These are phyloP conservation scores for Apocynum venetum DNA, from an alignment of 257 asterid species.

Conservation along the genomic window DNA sequence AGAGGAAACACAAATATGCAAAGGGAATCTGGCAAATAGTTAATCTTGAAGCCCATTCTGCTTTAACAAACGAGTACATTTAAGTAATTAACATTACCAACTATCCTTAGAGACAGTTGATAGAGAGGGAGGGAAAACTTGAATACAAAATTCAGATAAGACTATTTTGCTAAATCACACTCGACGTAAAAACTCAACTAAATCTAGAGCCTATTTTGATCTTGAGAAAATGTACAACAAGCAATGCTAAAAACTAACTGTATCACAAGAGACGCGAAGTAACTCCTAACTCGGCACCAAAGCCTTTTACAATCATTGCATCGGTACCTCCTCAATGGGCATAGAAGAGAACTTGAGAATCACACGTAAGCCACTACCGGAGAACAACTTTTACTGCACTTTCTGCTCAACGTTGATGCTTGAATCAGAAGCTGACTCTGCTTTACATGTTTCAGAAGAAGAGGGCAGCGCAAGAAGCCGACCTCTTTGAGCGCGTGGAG, in stretches of 20 bases:
- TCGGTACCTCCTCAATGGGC: conserved; percentile 7
- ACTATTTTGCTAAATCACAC: conserved; percentile 26
- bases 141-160: conserved; percentile 35
- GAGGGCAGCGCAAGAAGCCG: conserved; percentile 60
- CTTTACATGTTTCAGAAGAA: conserved; percentile 37
- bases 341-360: background rate
- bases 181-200: conserved; percentile 32
- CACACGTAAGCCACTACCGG: background rate
- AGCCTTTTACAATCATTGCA: conserved; percentile 24
- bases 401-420: conserved; percentile 28
- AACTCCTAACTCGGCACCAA: conserved; percentile 21
- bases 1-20: background rate
- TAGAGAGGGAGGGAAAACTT: background rate
- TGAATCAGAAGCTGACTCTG: conserved; percentile 34
- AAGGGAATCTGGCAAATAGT: background rate
- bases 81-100: conserved; percentile 12
- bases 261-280: conserved; percentile 16
- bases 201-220: conserved; percentile 39
- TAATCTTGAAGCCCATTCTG: conserved; percentile 7
- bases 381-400: conserved; percentile 14
- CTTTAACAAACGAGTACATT: background rate
- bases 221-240: conserved; percentile 21
- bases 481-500: conserved; percentile 84
- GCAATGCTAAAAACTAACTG: conserved; percentile 18
- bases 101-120: conserved; percentile 1